Percentiles rank a stretch among this genome's conserved stretches.
Evolutionary conservation across 2,329 filamentous ascomycete genomes (phyloP).

Genomic region (Boeremia exigua): DNA sequence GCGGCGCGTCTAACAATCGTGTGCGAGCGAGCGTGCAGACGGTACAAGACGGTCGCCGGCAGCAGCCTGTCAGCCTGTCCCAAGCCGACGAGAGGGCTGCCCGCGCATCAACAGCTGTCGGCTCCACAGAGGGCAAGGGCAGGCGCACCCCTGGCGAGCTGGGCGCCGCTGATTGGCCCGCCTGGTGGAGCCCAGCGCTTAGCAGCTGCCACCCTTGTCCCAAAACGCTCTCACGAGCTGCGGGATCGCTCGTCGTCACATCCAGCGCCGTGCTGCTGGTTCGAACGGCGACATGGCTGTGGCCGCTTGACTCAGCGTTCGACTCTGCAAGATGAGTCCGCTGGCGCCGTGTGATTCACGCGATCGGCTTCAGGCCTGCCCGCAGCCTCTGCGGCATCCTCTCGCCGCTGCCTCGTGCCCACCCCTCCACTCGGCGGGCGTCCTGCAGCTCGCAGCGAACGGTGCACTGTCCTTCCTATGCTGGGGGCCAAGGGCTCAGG

Average conservation of each 20-base stretch:
- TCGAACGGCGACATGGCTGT: conserved; percentile 12
- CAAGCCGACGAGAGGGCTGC: conserved; percentile 5
- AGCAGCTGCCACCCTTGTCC: conserved; percentile 1
- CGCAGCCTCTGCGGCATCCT: neutral
- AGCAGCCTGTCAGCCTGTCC: neutral
- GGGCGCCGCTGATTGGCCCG: neutral
- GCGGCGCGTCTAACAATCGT: conserved; percentile 7
- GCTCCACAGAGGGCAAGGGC: conserved; percentile 3
- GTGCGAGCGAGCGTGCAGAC: neutral
- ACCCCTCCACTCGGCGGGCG: neutral
- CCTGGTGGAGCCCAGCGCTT: conserved; percentile 11
- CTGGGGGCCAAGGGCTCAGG: conserved; percentile 9
- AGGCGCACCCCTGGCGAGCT: neutral
- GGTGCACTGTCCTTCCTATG: conserved; percentile 9
- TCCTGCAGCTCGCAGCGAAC: conserved; percentile 11
- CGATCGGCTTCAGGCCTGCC: neutral
- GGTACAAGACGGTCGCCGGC: neutral
- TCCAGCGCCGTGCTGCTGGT: conserved; percentile 18
- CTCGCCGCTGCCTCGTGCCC: conserved; percentile 2
- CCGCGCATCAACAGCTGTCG: conserved; percentile 15
- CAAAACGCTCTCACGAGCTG: conserved; percentile 6
- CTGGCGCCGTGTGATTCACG: neutral
- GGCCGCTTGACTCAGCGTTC: neutral
- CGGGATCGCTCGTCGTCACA: conserved; percentile 18
- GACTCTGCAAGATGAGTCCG: neutral